phyloP scores from a whole-genome alignment of 192 early-diverging fungal species.

The Gryganskiella cystojenkinii region DNA sequence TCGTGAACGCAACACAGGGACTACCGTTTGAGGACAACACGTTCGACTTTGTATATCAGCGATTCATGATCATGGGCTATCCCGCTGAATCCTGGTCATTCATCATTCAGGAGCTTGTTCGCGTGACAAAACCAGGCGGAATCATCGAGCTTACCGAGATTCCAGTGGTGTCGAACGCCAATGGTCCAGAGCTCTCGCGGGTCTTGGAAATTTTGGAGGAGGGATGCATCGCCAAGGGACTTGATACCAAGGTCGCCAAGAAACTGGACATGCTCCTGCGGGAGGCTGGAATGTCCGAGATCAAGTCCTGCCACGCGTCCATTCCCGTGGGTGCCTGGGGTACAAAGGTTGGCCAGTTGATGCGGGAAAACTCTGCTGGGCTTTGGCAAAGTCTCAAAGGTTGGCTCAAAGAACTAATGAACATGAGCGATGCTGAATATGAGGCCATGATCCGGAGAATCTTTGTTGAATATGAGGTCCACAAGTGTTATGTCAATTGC shows the following conservation, averaged over 20 bases:
- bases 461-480: constrained; percentile 44
- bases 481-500: constrained; percentile 48
- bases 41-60: constrained; percentile 62
- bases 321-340: constrained; percentile 48
- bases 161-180: constrained; percentile 32
- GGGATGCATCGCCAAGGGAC: constrained; percentile 25
- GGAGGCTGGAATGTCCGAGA: constrained; percentile 25
- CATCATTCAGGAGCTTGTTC: constrained; percentile 57
- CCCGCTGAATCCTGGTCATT: constrained; percentile 54
- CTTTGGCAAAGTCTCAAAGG: constrained; percentile 43
- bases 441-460: constrained; percentile 36
- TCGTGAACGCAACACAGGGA: constrained; percentile 33
- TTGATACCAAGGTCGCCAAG: constrained; percentile 37
- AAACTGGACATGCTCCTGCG: constrained; percentile 27
- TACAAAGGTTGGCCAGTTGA: constrained; percentile 43
- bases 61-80: constrained; percentile 52
- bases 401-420: constrained; percentile 35
- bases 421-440: constrained; percentile 37
- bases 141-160: constrained; percentile 61
- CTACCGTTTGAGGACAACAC: constrained; percentile 61
- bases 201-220: constrained; percentile 36
- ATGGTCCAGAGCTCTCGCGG: constrained; percentile 38
- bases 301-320: constrained; percentile 32
- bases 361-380: constrained; percentile 47
- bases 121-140: constrained; percentile 66